These are phyloP conservation scores for Fusarium brevicatenulatum DNA, from an alignment of 2,329 filamentous ascomycete species.

Conservation along the genomic window DNA sequence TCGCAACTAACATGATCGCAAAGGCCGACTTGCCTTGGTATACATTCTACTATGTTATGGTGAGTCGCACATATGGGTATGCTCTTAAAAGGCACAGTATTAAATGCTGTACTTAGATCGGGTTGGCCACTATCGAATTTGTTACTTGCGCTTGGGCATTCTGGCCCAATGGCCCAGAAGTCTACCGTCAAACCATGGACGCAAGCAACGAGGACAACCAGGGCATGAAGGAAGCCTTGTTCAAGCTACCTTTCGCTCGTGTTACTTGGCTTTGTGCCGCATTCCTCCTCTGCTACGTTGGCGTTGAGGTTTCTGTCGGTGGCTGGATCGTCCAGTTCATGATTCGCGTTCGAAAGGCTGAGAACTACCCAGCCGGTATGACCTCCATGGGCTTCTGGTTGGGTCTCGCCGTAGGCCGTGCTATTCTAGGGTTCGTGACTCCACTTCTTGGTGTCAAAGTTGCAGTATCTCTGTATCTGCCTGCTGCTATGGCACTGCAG, in stretches of 20 bases:
- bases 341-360: constrained; percentile 76
- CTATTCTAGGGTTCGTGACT: constrained; percentile 79
- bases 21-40: constrained; percentile 72
- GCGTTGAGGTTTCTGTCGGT: constrained; percentile 78
- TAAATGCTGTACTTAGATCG: constrained; percentile 27
- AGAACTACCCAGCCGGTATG: constrained; percentile 76
- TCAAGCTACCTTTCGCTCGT: constrained; percentile 55
- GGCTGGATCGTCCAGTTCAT: constrained; percentile 90
- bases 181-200: constrained; percentile 57
- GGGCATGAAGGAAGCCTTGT: constrained; percentile 48
- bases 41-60: constrained; percentile 80
- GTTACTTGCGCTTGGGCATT: constrained; percentile 63
- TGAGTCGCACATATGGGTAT: constrained; percentile 50
- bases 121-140: constrained; percentile 19
- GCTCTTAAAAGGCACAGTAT: constrained; percentile 57
- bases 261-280: constrained; percentile 76
- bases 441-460: constrained; percentile 75
- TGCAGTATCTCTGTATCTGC: constrained; percentile 70
- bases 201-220: constrained; percentile 44
- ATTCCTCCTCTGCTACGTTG: constrained; percentile 81
- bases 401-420: constrained; percentile 76
- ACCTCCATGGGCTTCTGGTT: constrained; percentile 84
- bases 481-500: constrained; percentile 70
- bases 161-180: constrained; percentile 66
- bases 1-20: constrained; percentile 76